Evolutionary conservation across 139 green algal species (phyloP).

Genomic region (Haematococcus sp.): DNA sequence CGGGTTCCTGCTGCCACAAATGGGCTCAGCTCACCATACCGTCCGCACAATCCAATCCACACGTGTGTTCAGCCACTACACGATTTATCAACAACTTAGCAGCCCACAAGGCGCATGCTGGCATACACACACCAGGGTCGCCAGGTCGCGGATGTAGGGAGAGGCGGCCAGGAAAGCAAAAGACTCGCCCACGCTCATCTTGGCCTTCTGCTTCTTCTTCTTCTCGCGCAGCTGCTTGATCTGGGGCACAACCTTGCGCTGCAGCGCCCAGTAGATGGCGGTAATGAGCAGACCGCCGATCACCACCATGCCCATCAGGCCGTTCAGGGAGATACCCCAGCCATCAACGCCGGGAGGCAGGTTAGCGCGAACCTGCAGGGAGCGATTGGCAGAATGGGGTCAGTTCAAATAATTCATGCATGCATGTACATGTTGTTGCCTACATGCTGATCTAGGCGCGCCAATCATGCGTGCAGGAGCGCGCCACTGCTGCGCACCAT

Average conservation of each 20-base stretch:
- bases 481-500: too few species aligned
- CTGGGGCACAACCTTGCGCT: constrained; percentile 81
- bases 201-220: constrained; percentile 89
- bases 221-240: constrained; percentile 80
- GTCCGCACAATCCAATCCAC: too few species aligned
- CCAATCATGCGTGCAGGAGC: too few species aligned
- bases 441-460: too few species aligned
- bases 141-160: constrained; percentile 95
- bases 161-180: constrained; percentile 93
- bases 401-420: too few species aligned
- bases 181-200: constrained; percentile 92
- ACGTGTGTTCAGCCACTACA: too few species aligned
- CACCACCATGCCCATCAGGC: constrained; percentile 97
- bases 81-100: too few species aligned
- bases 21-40: too few species aligned
- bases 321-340: constrained; percentile 93
- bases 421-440: too few species aligned
- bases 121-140: constrained; percentile 69
- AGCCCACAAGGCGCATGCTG: too few species aligned
- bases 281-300: constrained; percentile 79
- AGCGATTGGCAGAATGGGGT: too few species aligned
- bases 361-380: constrained; percentile 67
- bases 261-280: constrained; percentile 82
- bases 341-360: constrained; percentile 94
- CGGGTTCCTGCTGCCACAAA: too few species aligned